A percentile compares a stretch with the other conserved stretches of the same genome.
These are phyloP conservation scores for Populus hybrid DNA, from an alignment of 441 rosid species.

Conservation along the genomic window DNA sequence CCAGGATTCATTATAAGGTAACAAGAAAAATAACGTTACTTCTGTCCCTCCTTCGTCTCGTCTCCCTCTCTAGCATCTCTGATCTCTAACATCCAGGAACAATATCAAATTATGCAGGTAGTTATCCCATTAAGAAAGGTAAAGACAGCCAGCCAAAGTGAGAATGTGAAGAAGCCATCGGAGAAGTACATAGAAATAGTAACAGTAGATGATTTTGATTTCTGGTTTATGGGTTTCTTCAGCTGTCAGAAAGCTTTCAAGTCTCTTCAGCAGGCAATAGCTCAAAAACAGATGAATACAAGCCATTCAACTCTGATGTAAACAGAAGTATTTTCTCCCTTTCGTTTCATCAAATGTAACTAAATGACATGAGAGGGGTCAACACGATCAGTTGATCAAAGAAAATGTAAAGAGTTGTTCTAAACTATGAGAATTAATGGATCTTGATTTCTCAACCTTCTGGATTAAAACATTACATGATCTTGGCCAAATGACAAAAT, in stretches of 20 bases:
- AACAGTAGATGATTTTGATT: constrained; percentile 29
- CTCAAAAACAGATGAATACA: constrained; percentile 3
- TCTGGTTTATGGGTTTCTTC: constrained; percentile 93
- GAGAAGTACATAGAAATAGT: constrained; percentile 60
- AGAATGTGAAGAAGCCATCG: constrained; percentile 57
- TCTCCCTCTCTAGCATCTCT: not conserved
- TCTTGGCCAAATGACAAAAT: not conserved
- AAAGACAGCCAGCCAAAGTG: constrained; percentile 45
- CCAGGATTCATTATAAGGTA: constrained; percentile 45
- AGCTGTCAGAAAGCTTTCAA: constrained; percentile 57
- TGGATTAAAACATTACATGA: not conserved
- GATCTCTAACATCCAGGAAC: not conserved
- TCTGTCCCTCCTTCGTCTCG: not conserved
- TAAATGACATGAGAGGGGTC: not conserved
- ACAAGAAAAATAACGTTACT: not conserved
- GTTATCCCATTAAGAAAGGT: constrained; percentile 56
- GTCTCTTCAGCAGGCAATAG: constrained; percentile 43
- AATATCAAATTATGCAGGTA: constrained; percentile 30
- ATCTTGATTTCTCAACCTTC: not conserved
- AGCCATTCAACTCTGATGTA: not conserved
- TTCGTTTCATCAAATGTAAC: not conserved
- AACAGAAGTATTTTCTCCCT: not conserved
- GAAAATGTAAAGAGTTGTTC: not conserved
- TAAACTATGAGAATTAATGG: not conserved
- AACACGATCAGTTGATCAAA: not conserved